phyloP scores from a whole-genome alignment of 495 filamentous ascomycete species.

The Penicillium crystallinum region DNA sequence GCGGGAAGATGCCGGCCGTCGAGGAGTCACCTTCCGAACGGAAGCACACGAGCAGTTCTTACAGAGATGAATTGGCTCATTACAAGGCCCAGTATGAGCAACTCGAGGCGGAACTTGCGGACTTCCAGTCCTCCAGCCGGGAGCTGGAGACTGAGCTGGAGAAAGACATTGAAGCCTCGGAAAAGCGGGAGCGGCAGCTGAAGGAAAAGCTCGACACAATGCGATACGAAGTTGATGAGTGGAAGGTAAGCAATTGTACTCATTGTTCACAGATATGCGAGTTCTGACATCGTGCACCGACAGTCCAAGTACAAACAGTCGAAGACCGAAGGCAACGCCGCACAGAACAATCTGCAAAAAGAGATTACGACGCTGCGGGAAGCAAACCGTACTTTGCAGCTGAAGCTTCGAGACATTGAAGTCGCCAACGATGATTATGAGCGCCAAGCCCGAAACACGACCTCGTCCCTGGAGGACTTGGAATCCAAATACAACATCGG shows the following conservation, averaged over 20 bases:
- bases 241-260: slow-evolving; percentile 66
- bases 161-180: slow-evolving; percentile 91
- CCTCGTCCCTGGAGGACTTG: slow-evolving; percentile 91
- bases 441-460: slow-evolving; percentile 87
- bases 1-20: slow-evolving; percentile 48
- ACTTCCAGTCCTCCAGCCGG: slow-evolving; percentile 90
- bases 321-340: slow-evolving; percentile 75
- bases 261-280: neutral
- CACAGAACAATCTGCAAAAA: slow-evolving; percentile 86
- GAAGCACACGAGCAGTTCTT: slow-evolving; percentile 50
- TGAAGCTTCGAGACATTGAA: slow-evolving; percentile 87
- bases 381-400: slow-evolving; percentile 69
- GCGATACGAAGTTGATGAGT: slow-evolving; percentile 89
- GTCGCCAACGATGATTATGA: slow-evolving; percentile 98
- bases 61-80: slow-evolving; percentile 74
- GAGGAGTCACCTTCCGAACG: slow-evolving; percentile 61
- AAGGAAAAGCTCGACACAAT: slow-evolving; percentile 80
- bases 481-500: slow-evolving; percentile 95
- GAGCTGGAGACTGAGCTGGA: slow-evolving; percentile 94
- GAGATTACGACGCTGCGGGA: slow-evolving; percentile 91
- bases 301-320: slow-evolving; percentile 96
- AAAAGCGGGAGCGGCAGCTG: slow-evolving; percentile 82
- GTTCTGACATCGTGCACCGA: neutral
- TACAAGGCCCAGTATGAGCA: slow-evolving; percentile 96
- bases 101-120: slow-evolving; percentile 82